phyloP scores from a whole-genome alignment of 2,329 filamentous ascomycete species.

The Akanthomyces uredinophilus region DNA sequence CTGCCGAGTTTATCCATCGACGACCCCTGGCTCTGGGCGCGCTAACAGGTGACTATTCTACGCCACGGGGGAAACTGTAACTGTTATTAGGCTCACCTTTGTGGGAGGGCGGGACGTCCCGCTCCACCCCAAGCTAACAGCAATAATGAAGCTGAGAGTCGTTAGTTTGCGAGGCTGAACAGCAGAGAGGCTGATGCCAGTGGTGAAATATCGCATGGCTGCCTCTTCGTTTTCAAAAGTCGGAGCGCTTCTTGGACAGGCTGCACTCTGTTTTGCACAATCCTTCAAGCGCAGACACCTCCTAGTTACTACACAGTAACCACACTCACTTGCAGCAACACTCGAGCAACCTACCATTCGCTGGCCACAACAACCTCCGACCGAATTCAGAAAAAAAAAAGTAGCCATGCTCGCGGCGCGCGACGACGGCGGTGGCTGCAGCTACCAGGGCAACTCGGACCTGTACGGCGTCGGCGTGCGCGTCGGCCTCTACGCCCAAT shows the following conservation, averaged over 20 bases:
- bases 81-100: not conserved
- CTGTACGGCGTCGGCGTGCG: constrained; percentile 27
- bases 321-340: not conserved
- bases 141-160: not conserved
- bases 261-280: no score
- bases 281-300: not conserved
- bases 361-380: not conserved
- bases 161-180: constrained; percentile 9
- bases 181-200: not conserved
- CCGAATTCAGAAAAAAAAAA: not conserved
- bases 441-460: constrained; percentile 19
- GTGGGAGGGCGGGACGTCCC: constrained; percentile 7
- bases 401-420: not conserved
- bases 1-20: not conserved
- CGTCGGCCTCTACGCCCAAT: constrained; percentile 23
- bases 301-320: no score
- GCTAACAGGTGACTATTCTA: not conserved
- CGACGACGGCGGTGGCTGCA: not conserved
- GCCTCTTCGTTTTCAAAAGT: not conserved
- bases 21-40: not conserved
- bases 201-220: constrained; percentile 5
- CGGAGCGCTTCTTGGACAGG: not conserved
- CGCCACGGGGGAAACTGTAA: constrained; percentile 2
- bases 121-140: constrained; percentile 3
- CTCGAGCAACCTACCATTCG: not conserved